Evolutionary conservation across 441 rosid species (phyloP), one percentile per base, ranked within the genome.

Genomic region (Corymbia citriodora): DNA sequence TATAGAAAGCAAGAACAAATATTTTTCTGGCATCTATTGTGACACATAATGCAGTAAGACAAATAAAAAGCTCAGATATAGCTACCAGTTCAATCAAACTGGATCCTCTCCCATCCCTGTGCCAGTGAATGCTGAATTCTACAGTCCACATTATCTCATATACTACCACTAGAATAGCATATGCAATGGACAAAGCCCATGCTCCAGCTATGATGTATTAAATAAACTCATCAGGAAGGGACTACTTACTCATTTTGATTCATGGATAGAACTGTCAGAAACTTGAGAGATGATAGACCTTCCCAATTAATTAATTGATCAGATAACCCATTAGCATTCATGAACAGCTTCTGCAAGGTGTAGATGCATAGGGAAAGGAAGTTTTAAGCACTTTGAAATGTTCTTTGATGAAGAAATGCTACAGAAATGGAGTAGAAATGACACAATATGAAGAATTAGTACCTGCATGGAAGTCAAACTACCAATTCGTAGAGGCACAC

Each of bases 271-370:
- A 93, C 92, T 70, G 94, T 92, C 89, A 98, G 93, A 88, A 92
- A 92, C 95, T 94, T 92, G 88, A 97, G 91, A 89, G 95, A 90
- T 86, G 90, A 86, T 36, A 97, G 92, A 63, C 95, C 99, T 93
- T 93, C 94, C 99, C 99, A 96, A 50, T 91, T 91, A 93, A 96
- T 94, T 49, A 96, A 95, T 90, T 95, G 96, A 93, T 96, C 94
- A 2, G 91, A 93, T 87, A 98, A 72, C 88, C 92, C 96, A 92
- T 97, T 98, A 89, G 95, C 96, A 79, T 95, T 93, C 89, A 97
- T 93, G 52, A 92, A 83, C 92, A 96, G 55, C 92, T 96, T 98
- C 99, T 98, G 93, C 90, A 92, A 68, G 91, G 81, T 25, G 19
- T 72, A 55, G 61, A 65, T 54, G 23, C 21, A 48, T 52, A 65